These are phyloP conservation scores for Hypoxylon crocopeplum DNA, from an alignment of 495 filamentous ascomycete species.

Conservation along the genomic window DNA sequence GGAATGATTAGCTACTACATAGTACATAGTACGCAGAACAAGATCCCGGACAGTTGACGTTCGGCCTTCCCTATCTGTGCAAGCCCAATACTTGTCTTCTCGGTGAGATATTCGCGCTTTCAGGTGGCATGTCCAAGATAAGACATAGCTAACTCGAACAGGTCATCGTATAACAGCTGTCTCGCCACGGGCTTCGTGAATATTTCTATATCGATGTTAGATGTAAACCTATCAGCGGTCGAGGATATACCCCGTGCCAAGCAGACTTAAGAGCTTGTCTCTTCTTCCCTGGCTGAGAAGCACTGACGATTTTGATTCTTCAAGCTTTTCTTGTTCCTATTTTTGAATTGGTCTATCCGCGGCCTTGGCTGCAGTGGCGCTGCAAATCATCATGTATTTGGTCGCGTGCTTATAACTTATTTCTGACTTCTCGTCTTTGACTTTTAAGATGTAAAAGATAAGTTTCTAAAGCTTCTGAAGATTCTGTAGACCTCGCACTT, in stretches of 20 bases:
- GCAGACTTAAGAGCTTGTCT: slow-evolving; percentile 12
- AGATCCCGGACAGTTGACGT: background rate
- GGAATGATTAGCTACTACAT: background rate
- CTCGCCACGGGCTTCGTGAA: slow-evolving; percentile 5
- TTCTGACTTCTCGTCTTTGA: background rate
- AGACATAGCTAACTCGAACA: slow-evolving; percentile 20
- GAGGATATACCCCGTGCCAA: slow-evolving; percentile 33
- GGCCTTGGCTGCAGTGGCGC: slow-evolving; percentile 12
- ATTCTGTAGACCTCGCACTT: no score
- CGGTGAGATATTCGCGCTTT: background rate
- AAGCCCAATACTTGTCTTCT: slow-evolving; percentile 5
- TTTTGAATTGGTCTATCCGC: slow-evolving; percentile 5
- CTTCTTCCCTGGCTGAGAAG: slow-evolving; percentile 4
- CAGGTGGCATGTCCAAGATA: slow-evolving; percentile 2
- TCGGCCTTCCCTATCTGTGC: slow-evolving; percentile 34
- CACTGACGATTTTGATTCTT: background rate
- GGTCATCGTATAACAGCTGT: background rate
- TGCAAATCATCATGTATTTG: slow-evolving; percentile 5
- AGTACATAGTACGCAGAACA: no score
- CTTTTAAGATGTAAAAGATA: no score
- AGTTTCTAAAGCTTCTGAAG: no score
- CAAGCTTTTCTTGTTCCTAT: slow-evolving; percentile 4
- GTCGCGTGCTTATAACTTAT: slow-evolving; percentile 6
- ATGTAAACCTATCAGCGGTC: slow-evolving; percentile 17
- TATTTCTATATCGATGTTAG: slow-evolving; percentile 3